Percentiles rank a stretch among this genome's conserved stretches.
Evolutionary conservation across 805 yeast genomes (phyloP).

Genomic region (Metschnikowia chrysomelidarum): DNA sequence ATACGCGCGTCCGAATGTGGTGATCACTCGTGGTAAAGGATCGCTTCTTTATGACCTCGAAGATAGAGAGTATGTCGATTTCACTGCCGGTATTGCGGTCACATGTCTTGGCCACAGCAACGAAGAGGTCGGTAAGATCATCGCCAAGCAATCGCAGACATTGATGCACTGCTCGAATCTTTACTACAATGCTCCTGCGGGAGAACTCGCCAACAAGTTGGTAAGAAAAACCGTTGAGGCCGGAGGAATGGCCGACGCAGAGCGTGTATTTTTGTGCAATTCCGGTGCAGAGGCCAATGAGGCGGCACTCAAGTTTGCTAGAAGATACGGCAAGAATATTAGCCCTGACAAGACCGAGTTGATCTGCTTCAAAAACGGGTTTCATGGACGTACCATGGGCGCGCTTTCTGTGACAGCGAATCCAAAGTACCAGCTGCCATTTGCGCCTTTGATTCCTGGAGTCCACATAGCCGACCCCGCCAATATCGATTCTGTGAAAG

Average conservation of each 20-base stretch:
- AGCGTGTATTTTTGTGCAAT: conserved; percentile 63
- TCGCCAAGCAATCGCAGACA: conserved; percentile 67
- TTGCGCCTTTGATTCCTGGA: conserved; percentile 89
- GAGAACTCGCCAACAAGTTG: conserved; percentile 69
- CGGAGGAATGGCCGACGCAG: conserved; percentile 82
- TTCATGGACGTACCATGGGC: conserved; percentile 96
- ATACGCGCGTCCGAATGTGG: conserved; percentile 74
- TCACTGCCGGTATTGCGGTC: conserved; percentile 96
- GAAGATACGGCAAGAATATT: conserved; percentile 70
- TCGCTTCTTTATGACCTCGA: conserved; percentile 79
- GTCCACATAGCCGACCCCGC: conserved; percentile 65
- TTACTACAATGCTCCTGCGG: conserved; percentile 81
- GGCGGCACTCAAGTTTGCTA: conserved; percentile 61
- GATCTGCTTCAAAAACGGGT: conserved; percentile 83
- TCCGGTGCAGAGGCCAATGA: conserved; percentile 62
- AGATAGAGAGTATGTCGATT: conserved; percentile 77
- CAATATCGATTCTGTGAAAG: conserved; percentile 57
- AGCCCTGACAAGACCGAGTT: conserved; percentile 64
- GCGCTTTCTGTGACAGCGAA: conserved; percentile 90
- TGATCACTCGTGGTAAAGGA: conserved; percentile 79
- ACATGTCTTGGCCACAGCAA: conserved; percentile 91
- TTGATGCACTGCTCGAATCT: conserved; percentile 84
- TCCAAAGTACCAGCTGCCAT: conserved; percentile 89
- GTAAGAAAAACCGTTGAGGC: conserved; percentile 63
- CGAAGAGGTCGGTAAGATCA: conserved; percentile 66